These are phyloP conservation scores for Coemansia sp. DNA, from an alignment of 371 early-diverging fungal genomes.

Conservation along the genomic window DNA sequence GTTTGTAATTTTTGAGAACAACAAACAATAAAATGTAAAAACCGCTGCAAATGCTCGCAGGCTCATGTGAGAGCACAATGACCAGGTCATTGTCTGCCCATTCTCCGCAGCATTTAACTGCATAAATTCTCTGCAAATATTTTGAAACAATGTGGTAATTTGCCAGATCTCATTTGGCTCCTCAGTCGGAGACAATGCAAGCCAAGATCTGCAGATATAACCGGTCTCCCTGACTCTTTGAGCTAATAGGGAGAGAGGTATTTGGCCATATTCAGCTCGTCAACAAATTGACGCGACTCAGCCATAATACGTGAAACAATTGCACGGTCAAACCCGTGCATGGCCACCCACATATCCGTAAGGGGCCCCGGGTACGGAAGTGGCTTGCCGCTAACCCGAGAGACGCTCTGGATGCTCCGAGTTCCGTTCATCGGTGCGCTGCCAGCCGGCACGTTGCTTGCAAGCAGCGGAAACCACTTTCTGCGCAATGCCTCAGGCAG, in stretches of 20 bases:
- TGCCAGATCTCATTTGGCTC: not conserved
- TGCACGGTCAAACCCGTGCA: conserved; percentile 38
- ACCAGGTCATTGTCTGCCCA: not conserved
- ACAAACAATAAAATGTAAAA: too few relatives aligned
- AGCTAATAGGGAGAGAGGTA: conserved; percentile 38
- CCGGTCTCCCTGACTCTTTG: not conserved
- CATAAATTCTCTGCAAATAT: not conserved
- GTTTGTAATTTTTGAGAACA: not conserved
- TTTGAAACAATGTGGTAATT: not conserved
- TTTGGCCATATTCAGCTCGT: conserved; percentile 31
- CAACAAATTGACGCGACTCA: conserved; percentile 46
- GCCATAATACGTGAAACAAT: conserved; percentile 25
- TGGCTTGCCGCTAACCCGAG: conserved; percentile 6
- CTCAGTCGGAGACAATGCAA: not conserved
- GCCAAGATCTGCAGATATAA: not conserved
- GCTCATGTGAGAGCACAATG: not conserved
- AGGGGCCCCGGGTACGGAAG: conserved; percentile 40
- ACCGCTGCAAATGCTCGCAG: not conserved
- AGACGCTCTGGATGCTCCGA: not conserved
- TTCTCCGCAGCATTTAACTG: not conserved
- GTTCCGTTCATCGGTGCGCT: conserved; percentile 3
- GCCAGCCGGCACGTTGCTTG: not conserved
- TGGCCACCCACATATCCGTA: conserved; percentile 38
- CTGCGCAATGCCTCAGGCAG: conserved; percentile 29
- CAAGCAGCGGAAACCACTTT: conserved; percentile 43